phyloP scores from a whole-genome alignment of 2,329 filamentous ascomycete genomes.

The Venturia nashicola region DNA sequence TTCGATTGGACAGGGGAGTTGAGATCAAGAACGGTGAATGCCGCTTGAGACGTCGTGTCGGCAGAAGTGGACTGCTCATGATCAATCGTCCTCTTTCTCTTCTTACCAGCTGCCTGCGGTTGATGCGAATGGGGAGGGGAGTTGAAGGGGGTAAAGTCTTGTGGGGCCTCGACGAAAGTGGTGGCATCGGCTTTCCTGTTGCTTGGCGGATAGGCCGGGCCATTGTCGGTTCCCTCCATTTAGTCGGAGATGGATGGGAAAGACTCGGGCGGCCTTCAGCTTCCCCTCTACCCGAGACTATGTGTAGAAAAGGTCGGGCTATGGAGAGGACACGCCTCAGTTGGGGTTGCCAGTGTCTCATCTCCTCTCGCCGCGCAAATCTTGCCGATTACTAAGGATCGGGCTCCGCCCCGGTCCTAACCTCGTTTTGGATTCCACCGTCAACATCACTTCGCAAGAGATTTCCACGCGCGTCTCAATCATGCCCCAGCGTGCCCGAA shows the following conservation, averaged over 20 bases:
- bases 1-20: conserved; percentile 3
- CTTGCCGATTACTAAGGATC: not conserved
- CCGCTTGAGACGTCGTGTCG: not conserved
- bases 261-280: not conserved
- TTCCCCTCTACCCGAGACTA: not conserved
- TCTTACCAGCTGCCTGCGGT: not conserved
- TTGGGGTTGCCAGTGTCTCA: not conserved
- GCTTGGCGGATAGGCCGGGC: not conserved
- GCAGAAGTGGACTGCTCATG: not conserved
- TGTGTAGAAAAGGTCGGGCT: not conserved
- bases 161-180: conserved; percentile 6
- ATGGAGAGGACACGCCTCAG: not conserved
- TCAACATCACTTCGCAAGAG: not conserved
- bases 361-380: not conserved
- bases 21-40: not conserved
- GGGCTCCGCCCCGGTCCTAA: not conserved
- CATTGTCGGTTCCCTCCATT: not conserved
- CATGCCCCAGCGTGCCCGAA: too few species aligned
- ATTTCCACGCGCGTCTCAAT: not conserved
- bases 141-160: conserved; percentile 2
- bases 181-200: not conserved
- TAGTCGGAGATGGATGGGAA: not conserved
- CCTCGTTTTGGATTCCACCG: not conserved
- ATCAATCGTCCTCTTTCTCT: not conserved
- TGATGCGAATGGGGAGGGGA: conserved; percentile 3